A percentile compares a stretch with the other conserved stretches of the same genome.
Conservation (phyloP, 129 eudicot species). For the Flaveria robusta region DNA sequence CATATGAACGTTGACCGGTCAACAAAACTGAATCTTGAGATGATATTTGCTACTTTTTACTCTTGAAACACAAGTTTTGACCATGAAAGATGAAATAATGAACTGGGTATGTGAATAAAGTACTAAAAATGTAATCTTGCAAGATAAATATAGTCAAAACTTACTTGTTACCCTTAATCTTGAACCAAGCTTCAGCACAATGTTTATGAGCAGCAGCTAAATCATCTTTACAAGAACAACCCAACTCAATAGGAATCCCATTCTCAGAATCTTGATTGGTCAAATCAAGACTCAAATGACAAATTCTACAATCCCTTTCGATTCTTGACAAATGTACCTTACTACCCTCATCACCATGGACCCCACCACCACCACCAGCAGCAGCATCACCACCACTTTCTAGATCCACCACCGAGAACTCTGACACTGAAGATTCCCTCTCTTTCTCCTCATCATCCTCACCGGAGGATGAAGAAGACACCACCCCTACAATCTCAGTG, state of each 20-base stretch:
- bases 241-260: conserved; percentile 84
- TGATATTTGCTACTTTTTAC: background rate
- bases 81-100: conserved; percentile 16
- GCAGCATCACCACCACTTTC: conserved; percentile 43
- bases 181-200: conserved; percentile 99
- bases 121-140: conserved; percentile 25
- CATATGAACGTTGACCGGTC: conserved; percentile 13
- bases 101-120: conserved; percentile 23
- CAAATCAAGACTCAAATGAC: conserved; percentile 77
- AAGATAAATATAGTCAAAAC: conserved; percentile 22
- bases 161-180: conserved; percentile 92
- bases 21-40: conserved; percentile 14
- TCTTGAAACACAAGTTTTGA: conserved; percentile 13
- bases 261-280: conserved; percentile 52
- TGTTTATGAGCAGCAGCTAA: conserved; percentile 95
- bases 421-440: conserved; percentile 56
- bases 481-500: conserved; percentile 54
- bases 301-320: conserved; percentile 87
- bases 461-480: conserved; percentile 1
- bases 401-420: conserved; percentile 77
- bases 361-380: conserved; percentile 46
- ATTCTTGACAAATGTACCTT: conserved; percentile 56
- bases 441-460: conserved; percentile 46
- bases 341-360: conserved; percentile 37
- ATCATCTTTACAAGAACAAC: conserved; percentile 95